phyloP scores from a whole-genome alignment of 2,329 filamentous ascomycete genomes.

The Ophiostoma novo-ulmi region DNA sequence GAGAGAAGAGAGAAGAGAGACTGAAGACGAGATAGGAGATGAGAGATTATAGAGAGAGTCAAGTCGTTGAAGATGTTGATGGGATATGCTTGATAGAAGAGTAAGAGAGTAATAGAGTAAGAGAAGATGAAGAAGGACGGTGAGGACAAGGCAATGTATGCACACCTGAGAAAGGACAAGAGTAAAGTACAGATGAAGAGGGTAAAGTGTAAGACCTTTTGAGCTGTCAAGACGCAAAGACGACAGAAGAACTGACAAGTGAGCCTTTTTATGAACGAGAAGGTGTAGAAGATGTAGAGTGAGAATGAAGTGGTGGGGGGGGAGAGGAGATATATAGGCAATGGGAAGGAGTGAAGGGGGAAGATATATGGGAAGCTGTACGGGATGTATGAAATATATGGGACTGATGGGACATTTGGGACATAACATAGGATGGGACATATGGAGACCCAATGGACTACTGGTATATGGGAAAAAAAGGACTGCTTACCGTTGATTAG shows the following conservation, averaged over 20 bases:
- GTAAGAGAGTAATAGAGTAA: neutral
- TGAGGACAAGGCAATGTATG: neutral
- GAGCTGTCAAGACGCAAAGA: conserved; percentile 7
- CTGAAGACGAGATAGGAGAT: neutral
- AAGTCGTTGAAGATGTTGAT: neutral
- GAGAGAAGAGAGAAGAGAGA: neutral
- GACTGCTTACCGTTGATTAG: neutral
- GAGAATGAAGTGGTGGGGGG: conserved; percentile 1
- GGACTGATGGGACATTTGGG: neutral
- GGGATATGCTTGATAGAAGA: neutral
- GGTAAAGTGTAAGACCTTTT: neutral
- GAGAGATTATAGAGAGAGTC: neutral
- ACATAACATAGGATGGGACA: neutral
- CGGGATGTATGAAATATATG: neutral
- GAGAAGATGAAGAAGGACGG: neutral
- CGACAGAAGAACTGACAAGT: conserved; percentile 11
- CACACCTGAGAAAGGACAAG: neutral
- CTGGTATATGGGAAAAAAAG: neutral
- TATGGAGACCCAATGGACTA: neutral
- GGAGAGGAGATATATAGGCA: conserved; percentile 4
- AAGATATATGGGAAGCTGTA: neutral
- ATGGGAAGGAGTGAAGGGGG: neutral
- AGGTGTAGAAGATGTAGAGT: neutral
- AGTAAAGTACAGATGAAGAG: neutral
- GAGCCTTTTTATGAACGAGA: neutral